phyloP scores from a whole-genome alignment of 164 flowering plant species.

The Annona cherimola region DNA sequence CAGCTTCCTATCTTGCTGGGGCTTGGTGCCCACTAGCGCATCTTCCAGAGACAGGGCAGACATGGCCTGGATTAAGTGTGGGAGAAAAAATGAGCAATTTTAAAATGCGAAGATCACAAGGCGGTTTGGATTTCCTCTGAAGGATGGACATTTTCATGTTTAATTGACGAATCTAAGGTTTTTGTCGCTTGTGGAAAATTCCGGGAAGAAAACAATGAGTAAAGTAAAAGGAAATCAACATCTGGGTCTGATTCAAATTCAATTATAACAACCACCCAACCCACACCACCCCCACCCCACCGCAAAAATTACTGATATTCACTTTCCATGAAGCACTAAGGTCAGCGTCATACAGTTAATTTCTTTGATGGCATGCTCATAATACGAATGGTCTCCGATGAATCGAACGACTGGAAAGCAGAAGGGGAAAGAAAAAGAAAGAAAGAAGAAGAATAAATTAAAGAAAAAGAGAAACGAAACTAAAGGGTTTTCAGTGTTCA shows the following conservation, averaged over 20 bases:
- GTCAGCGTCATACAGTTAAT: not conserved
- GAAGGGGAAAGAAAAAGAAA: no score
- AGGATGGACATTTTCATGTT: not conserved
- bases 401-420: no score
- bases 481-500: not conserved
- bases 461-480: not conserved
- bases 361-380: not conserved
- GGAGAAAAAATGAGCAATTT: not conserved
- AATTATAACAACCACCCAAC: not conserved
- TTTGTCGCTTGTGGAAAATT: not conserved
- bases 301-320: not conserved
- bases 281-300: no score
- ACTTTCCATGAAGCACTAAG: not conserved
- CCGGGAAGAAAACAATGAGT: not conserved
- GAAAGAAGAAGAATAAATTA: no score
- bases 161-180: not conserved
- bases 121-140: not conserved
- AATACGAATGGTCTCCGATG: not conserved
- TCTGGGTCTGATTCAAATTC: not conserved
- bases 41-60: slow-evolving; percentile 45
- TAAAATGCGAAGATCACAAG: not conserved
- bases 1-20: slow-evolving; percentile 51
- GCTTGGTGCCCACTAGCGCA: slow-evolving; percentile 50
- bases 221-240: not conserved
- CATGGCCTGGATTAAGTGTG: slow-evolving; percentile 42